Evolutionary conservation across 305 asterid genomes (phyloP).

Genomic region (Plantago lanceolata): DNA sequence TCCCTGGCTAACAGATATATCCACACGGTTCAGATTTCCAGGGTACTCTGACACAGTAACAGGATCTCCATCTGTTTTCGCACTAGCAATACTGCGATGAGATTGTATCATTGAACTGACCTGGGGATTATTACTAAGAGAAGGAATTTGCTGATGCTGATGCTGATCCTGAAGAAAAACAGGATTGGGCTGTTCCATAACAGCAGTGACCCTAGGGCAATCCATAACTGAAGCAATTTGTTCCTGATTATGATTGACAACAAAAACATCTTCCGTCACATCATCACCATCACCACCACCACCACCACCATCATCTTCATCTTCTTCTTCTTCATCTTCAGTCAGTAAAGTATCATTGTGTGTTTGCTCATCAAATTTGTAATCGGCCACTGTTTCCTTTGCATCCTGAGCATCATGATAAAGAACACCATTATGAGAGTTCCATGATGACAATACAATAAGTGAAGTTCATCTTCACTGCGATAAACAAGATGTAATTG

Average conservation of each 20-base stretch:
- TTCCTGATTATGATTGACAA: constrained; percentile 31
- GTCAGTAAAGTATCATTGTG: constrained; percentile 21
- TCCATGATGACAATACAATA: constrained; percentile 9
- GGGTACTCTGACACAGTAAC: constrained; percentile 40
- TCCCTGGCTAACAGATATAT: constrained; percentile 42
- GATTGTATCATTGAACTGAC: constrained; percentile 44
- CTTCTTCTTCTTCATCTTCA: constrained; percentile 22
- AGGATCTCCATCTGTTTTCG: constrained; percentile 31
- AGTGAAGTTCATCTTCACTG: neutral
- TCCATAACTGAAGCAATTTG: constrained; percentile 34
- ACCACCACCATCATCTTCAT: no score
- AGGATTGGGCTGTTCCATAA: constrained; percentile 35
- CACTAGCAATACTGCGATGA: constrained; percentile 29
- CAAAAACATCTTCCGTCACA: constrained; percentile 28
- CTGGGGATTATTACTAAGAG: constrained; percentile 37
- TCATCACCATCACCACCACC: neutral
- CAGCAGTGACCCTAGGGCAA: constrained; percentile 27
- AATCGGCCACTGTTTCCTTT: constrained; percentile 29
- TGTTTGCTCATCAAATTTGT: constrained; percentile 28
- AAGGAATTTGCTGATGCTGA: constrained; percentile 36
- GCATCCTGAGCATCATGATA: constrained; percentile 39
- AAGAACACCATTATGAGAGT: constrained; percentile 20
- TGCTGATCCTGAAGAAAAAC: constrained; percentile 37
- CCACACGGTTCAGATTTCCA: constrained; percentile 39
- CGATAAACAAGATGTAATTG: constrained; percentile 9